Base-by-base conservation (phyloP, 768 basidiomycete genomes). In the Holtermanniella nyarrowii region DNA sequence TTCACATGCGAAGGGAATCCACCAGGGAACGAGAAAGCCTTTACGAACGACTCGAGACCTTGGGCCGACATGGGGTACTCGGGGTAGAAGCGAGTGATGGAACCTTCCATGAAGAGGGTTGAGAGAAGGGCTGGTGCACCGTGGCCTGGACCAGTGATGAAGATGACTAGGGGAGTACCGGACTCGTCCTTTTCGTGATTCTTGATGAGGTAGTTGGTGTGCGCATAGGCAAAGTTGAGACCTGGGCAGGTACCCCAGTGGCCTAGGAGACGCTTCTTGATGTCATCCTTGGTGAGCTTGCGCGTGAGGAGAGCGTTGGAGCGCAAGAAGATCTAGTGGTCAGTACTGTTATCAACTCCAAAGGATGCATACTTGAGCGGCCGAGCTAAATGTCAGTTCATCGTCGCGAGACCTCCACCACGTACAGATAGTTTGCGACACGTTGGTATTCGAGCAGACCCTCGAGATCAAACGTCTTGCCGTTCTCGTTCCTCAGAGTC, bases 61-160 rank as follows among this genome's bases (percentile, higher is more conserved):
- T 60, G 45, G 22, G 56, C 44, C 22, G 54, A 68, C 63, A 72
- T 66, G n/a, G 70, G 63, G 65, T 75, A 75, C 48, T 74, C 53
- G 10, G 72, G 71, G 61, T 76, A 76, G 66, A 77, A 75, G 39
- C 72, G 62, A 27, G 71, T 66, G 66, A 75, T 73, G 47, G 59
- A 54, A n/a, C 84, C 82, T 70, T 95, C 89, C 54, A 90, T 75
- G 83, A 84, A 91, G 5, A 90, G 79, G 58, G 81, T 83, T 10
- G 88, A 78, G n/a, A 95, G 78, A 23, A 91, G 78, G 22, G 80
- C 87, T 20, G 89, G 89, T 4, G 89, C 88, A 27, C 87, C 88
- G 61, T 90, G 86, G 13, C 84, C 84, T 74, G 67, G 51, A 2
- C 88, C 88, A 4, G 86, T 84, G 46, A 90, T 81, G 53, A 84